Percentiles rank a stretch among this genome's conserved stretches.
Conservation (phyloP, 2,329 filamentous ascomycete genomes). For the Xylariaceae sp. region DNA sequence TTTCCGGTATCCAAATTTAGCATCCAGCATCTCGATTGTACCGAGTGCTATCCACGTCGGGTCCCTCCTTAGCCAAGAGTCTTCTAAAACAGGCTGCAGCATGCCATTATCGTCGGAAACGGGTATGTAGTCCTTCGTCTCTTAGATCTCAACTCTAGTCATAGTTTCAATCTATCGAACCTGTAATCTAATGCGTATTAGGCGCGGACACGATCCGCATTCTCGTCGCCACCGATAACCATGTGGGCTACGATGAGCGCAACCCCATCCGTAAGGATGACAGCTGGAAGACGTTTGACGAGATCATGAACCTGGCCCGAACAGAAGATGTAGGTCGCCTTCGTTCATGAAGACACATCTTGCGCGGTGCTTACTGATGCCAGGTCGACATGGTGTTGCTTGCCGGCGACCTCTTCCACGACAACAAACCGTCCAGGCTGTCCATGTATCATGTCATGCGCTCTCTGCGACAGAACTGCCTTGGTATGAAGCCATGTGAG, state of each 20-base stretch:
- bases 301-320: conserved; percentile 84
- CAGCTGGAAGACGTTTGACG: conserved; percentile 94
- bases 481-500: conserved; percentile 92
- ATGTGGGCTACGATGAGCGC: conserved; percentile 94
- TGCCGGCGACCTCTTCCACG: conserved; percentile 92
- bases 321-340: conserved; percentile 60
- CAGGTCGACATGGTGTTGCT: conserved; percentile 93
- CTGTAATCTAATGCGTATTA: conserved; percentile 22
- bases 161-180: background rate
- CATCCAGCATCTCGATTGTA: background rate
- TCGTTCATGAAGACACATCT: background rate
- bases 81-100: background rate
- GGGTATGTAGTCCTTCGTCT: conserved; percentile 18
- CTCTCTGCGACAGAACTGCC: conserved; percentile 84
- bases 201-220: conserved; percentile 85
- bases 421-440: conserved; percentile 94
- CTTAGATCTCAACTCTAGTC: background rate
- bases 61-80: background rate
- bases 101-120: conserved; percentile 26
- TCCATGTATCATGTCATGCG: conserved; percentile 98
- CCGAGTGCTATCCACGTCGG: background rate
- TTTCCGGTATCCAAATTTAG: background rate
- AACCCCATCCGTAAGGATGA: conserved; percentile 94
- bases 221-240: conserved; percentile 89
- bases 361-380: conserved; percentile 11